Percentiles rank a stretch among this genome's conserved stretches.
Evolutionary conservation across 768 basidiomycete species (phyloP).

Genomic region (Rhodotorula diobovata): DNA sequence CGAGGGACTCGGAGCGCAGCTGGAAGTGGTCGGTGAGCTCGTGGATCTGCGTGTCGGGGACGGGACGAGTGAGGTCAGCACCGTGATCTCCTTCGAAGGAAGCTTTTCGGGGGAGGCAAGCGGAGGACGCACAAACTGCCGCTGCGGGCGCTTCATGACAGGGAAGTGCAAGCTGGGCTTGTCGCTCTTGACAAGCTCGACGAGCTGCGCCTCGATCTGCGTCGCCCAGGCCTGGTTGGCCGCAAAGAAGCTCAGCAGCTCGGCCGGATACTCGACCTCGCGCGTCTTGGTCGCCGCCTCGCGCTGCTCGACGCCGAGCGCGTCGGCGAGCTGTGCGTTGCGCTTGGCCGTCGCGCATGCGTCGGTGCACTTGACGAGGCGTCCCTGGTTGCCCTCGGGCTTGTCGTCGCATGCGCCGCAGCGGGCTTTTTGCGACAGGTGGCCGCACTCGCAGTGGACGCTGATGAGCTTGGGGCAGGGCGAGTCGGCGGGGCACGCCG

Average conservation of each 20-base stretch:
- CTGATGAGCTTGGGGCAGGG: constrained; percentile 87
- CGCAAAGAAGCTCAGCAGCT: constrained; percentile 29
- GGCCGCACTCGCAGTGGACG: constrained; percentile 87
- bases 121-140: constrained; percentile 63
- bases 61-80: not conserved
- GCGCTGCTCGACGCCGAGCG: constrained; percentile 69
- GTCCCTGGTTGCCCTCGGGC: constrained; percentile 39
- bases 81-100: not conserved
- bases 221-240: constrained; percentile 61
- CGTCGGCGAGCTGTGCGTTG: constrained; percentile 82
- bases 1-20: constrained; percentile 78
- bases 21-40: constrained; percentile 74
- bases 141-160: constrained; percentile 69
- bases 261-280: constrained; percentile 46
- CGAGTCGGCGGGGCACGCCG: constrained; percentile 71
- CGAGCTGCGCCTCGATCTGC: constrained; percentile 67
- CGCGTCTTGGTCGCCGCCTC: constrained; percentile 50
- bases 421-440: constrained; percentile 65
- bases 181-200: constrained; percentile 65
- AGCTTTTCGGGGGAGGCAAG: constrained; percentile 25
- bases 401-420: constrained; percentile 75
- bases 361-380: constrained; percentile 66
- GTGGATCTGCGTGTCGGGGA: not conserved
- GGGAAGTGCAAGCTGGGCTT: constrained; percentile 69
- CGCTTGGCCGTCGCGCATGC: constrained; percentile 81